Percentiles rank a stretch among this genome's conserved stretches.
These are phyloP conservation scores for Byssothecium circinans DNA, from an alignment of 2,329 filamentous ascomycete genomes.

Conservation along the genomic window DNA sequence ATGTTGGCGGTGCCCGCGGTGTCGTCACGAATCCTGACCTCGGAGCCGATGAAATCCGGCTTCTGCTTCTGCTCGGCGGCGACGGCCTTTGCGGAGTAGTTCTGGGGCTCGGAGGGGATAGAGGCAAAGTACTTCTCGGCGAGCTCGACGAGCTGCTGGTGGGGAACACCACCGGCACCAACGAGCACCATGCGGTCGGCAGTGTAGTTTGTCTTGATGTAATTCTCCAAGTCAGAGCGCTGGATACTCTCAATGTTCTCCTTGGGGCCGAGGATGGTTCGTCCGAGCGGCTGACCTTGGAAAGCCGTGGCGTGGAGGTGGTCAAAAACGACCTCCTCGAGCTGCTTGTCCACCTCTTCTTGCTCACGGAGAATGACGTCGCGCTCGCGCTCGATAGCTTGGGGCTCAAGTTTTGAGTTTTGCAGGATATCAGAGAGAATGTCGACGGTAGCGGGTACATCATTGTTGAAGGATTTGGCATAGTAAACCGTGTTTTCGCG, in stretches of 20 bases:
- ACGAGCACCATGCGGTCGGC: conserved; percentile 99
- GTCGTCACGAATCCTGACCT: conserved; percentile 94
- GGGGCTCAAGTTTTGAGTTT: conserved; percentile 95
- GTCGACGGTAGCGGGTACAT: conserved; percentile 94
- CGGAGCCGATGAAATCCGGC: conserved; percentile 95
- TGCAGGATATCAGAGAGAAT: conserved; percentile 99
- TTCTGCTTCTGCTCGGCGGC: conserved; percentile 77
- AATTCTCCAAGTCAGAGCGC: conserved; percentile 85
- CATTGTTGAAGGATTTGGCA: conserved; percentile 97
- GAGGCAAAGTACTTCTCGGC: conserved; percentile 92
- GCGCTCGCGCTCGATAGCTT: conserved; percentile 93
- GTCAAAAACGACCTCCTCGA: conserved; percentile 99
- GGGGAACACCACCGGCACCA: conserved; percentile 89
- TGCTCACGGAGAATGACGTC: conserved; percentile 98
- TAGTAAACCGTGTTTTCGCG: conserved; percentile 99
- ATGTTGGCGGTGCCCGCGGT: conserved; percentile 96
- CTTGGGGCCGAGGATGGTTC: conserved; percentile 95
- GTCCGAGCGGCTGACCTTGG: conserved; percentile 93
- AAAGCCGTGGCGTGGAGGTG: conserved; percentile 98
- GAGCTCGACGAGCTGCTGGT: conserved; percentile 90
- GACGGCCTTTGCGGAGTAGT: conserved; percentile 70
- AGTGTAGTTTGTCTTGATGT: conserved; percentile 99
- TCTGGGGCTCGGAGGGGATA: conserved; percentile 74
- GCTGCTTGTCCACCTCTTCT: conserved; percentile 99
- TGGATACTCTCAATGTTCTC: conserved; percentile 98